phyloP scores from a whole-genome alignment of 495 filamentous ascomycete genomes.

The Xylaria intraflava region DNA sequence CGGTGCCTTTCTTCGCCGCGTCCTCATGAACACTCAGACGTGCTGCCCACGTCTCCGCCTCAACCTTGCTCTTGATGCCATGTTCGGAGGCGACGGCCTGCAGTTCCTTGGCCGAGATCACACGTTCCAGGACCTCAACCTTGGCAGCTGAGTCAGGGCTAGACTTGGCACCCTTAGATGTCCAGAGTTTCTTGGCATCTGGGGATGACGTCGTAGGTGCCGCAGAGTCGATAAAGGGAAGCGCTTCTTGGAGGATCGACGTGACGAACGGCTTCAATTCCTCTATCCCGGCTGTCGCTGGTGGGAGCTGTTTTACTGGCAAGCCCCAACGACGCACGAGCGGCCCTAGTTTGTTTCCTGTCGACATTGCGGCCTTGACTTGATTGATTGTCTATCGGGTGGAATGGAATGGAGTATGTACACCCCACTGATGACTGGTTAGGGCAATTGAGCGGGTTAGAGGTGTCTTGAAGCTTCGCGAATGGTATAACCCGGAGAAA shows the following conservation, averaged over 20 bases:
- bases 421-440: neutral
- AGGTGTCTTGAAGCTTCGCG: neutral
- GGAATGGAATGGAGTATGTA: neutral
- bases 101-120: constrained; percentile 34
- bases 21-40: constrained; percentile 59
- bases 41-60: constrained; percentile 61
- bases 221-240: constrained; percentile 47
- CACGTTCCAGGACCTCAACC: constrained; percentile 41
- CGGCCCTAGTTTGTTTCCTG: constrained; percentile 17
- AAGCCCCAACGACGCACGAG: constrained; percentile 40
- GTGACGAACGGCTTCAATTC: constrained; percentile 34
- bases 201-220: constrained; percentile 28
- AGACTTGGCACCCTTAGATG: constrained; percentile 35
- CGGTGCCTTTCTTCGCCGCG: constrained; percentile 47
- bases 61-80: constrained; percentile 6
- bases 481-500: no score
- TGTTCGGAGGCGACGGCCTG: constrained; percentile 12
- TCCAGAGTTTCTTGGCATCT: constrained; percentile 33
- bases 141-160: constrained; percentile 40
- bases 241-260: constrained; percentile 48
- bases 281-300: constrained; percentile 16
- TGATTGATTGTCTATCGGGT: neutral
- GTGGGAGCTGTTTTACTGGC: constrained; percentile 32
- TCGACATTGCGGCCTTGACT: neutral
- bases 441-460: neutral